These are phyloP conservation scores for Teratosphaeria nubilosa DNA, from an alignment of 2,329 filamentous ascomycete genomes.

Conservation along the genomic window DNA sequence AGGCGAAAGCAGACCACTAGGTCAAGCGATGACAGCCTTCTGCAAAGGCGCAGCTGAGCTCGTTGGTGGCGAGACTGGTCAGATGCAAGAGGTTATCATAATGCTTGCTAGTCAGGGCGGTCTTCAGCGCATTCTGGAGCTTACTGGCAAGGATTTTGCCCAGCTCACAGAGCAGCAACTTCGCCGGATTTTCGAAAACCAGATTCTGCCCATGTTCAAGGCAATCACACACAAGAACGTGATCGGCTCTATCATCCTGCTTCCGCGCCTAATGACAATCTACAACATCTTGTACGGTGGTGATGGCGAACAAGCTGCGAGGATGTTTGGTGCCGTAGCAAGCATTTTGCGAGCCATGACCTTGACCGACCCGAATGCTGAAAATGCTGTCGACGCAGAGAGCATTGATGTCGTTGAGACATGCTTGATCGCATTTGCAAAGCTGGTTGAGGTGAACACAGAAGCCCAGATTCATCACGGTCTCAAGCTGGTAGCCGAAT, in stretches of 20 bases:
- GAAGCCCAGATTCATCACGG: conserved; percentile 8
- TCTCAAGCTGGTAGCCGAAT: conserved; percentile 6
- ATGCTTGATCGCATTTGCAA: conserved; percentile 1
- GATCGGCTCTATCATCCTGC: conserved; percentile 33
- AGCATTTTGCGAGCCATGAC: not conserved
- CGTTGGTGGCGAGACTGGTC: conserved; percentile 6
- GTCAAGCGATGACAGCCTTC: conserved; percentile 7
- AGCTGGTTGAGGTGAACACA: conserved; percentile 7
- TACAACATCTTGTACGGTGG: conserved; percentile 36
- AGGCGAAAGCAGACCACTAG: conserved; percentile 3
- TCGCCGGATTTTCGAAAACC: conserved; percentile 11
- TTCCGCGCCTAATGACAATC: conserved; percentile 30
- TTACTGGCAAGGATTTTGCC: conserved; percentile 5
- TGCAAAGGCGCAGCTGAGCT: conserved; percentile 12
- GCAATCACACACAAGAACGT: conserved; percentile 33
- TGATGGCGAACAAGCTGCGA: conserved; percentile 28
- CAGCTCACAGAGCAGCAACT: not conserved
- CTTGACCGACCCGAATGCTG: not conserved
- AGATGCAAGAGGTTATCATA: conserved; percentile 16
- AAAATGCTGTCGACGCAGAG: not conserved
- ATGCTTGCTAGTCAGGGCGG: conserved; percentile 14
- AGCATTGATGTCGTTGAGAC: conserved; percentile 3
- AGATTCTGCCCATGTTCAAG: conserved; percentile 33
- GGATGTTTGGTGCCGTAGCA: conserved; percentile 24
- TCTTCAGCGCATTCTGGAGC: conserved; percentile 9